Percentiles rank a stretch among this genome's conserved stretches.
Evolutionary conservation across 768 basidiomycete species (phyloP).

Genomic region (Macrocybe gigantea): DNA sequence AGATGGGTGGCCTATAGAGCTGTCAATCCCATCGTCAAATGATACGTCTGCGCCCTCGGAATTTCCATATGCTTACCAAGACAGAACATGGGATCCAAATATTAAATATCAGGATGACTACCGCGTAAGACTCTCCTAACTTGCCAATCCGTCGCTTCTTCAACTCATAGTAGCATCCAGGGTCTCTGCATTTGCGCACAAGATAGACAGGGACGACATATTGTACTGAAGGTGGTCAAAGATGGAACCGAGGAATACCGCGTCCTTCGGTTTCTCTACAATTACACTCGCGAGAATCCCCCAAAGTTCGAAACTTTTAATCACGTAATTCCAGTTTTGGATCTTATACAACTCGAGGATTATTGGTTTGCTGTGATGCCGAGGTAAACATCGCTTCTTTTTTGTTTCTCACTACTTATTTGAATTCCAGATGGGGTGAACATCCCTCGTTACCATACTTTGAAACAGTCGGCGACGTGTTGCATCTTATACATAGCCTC

Average conservation of each 20-base stretch:
- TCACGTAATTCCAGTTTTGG: constrained; percentile 7
- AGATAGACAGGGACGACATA: constrained; percentile 12
- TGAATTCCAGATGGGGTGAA: neutral
- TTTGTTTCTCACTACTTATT: too few relatives aligned
- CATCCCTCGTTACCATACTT: neutral
- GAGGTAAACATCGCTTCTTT: neutral
- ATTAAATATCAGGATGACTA: too few relatives aligned
- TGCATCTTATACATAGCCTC: constrained; percentile 1
- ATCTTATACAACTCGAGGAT: neutral
- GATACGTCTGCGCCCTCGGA: too few relatives aligned
- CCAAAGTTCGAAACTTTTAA: neutral
- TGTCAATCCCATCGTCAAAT: too few relatives aligned
- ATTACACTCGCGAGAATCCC: constrained; percentile 1
- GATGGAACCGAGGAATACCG: constrained; percentile 16
- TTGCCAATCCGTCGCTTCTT: too few relatives aligned
- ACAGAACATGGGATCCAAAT: too few relatives aligned
- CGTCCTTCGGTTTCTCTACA: constrained; percentile 13
- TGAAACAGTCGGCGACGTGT: constrained; percentile 2
- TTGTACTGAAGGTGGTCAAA: constrained; percentile 20
- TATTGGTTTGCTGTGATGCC: constrained; percentile 8
- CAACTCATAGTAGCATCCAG: neutral
- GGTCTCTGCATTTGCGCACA: constrained; percentile 13
- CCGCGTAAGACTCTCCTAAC: too few relatives aligned
- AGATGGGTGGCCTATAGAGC: too few relatives aligned
- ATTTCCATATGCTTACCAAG: too few relatives aligned